Evolutionary conservation across 2,329 filamentous ascomycete genomes (phyloP).

Genomic region (Thermoascus crustaceus): DNA sequence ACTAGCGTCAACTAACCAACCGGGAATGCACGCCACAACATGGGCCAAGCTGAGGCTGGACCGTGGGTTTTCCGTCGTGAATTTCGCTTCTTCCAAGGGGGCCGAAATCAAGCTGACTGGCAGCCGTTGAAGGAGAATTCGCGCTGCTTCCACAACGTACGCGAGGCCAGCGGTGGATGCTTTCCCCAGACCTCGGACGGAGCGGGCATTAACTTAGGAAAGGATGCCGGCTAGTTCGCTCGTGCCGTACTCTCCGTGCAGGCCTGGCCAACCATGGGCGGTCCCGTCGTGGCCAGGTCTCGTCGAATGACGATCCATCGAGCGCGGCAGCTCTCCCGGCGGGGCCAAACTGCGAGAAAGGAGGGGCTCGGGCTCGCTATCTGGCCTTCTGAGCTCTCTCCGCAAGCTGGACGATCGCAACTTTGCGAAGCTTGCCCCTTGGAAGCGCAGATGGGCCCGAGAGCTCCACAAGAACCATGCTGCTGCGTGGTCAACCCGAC

Average conservation of each 20-base stretch:
- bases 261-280: background rate
- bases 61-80: background rate
- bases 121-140: no score
- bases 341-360: background rate
- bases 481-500: no score
- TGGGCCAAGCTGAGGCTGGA: no score
- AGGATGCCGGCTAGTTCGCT: background rate
- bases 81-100: no score
- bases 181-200: conserved; percentile 1
- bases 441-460: background rate
- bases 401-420: background rate
- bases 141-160: no score
- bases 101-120: no score
- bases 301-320: conserved; percentile 1
- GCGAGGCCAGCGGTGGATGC: no score
- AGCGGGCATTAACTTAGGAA: background rate
- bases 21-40: no score
- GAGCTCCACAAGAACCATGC: no score
- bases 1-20: no score
- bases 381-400: background rate
- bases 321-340: no score
- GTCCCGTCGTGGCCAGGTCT: background rate
- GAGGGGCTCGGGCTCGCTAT: background rate
- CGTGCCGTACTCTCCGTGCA: background rate
- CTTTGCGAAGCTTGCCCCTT: background rate